Percentiles rank a stretch among this genome's conserved stretches.
Evolutionary conservation across 768 basidiomycete species (phyloP).

Genomic region (Steccherinum ochraceum): DNA sequence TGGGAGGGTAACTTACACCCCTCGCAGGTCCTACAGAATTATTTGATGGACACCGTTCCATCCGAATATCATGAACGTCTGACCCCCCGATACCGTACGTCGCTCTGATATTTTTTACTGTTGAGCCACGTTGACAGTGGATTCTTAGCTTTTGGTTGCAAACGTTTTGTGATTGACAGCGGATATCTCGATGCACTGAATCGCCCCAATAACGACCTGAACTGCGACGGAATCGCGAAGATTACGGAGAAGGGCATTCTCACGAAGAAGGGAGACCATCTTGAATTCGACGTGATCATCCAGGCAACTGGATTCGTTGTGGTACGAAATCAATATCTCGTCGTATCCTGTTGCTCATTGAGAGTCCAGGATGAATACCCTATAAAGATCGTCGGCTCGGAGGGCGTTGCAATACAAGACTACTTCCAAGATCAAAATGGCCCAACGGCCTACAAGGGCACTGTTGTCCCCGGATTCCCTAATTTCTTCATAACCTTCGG

Average conservation of each 20-base stretch:
- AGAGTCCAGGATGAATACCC: conserved; percentile 4
- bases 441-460: conserved; percentile 28
- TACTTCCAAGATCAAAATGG: conserved; percentile 25
- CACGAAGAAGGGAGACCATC: conserved; percentile 22
- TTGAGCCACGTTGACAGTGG: not conserved
- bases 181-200: conserved; percentile 25
- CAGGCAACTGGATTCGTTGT: conserved; percentile 27
- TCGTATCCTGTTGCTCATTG: not conserved
- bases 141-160: conserved; percentile 18
- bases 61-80: conserved; percentile 22
- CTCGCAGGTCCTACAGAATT: no score
- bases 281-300: conserved; percentile 28
- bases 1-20: no score
- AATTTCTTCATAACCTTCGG: conserved; percentile 29
- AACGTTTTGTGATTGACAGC: conserved; percentile 26
- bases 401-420: conserved; percentile 18
- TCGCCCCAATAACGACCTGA: conserved; percentile 23
- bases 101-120: not conserved
- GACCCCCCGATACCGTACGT: conserved; percentile 23
- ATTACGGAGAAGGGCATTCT: conserved; percentile 15
- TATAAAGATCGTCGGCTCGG: conserved; percentile 16
- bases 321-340: conserved; percentile 12
- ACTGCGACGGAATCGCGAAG: conserved; percentile 14
- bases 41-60: conserved; percentile 19
- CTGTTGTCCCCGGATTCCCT: conserved; percentile 29